Evolutionary conservation across 1,139 yeast species (phyloP).

Genomic region (Candida glucosophila): DNA sequence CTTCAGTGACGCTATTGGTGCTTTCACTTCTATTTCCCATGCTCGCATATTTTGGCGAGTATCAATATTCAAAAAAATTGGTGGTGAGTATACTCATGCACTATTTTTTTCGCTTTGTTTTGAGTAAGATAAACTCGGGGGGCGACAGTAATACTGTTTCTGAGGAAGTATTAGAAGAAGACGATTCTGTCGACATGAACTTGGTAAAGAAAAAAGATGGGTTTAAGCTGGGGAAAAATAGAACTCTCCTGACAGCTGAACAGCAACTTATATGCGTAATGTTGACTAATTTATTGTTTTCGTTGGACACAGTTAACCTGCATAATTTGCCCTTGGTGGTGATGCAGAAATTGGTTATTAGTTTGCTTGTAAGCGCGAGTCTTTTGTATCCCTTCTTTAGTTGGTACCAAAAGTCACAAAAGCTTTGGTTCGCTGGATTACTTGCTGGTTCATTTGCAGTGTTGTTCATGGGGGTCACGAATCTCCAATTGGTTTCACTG

Average conservation of each 20-base stretch:
- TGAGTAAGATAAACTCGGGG: constrained; percentile 24
- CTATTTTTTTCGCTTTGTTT: no score
- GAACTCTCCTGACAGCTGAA: constrained; percentile 27
- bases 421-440: constrained; percentile 4
- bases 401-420: constrained; percentile 5
- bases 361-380: constrained; percentile 13
- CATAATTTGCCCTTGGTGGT: constrained; percentile 19
- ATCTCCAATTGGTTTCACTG: constrained; percentile 18
- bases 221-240: constrained; percentile 8
- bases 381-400: constrained; percentile 15
- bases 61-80: no score
- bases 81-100: no score
- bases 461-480: constrained; percentile 19
- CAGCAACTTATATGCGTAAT: constrained; percentile 25
- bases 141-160: constrained; percentile 9
- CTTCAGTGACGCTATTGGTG: no score
- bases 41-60: no score
- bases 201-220: no score
- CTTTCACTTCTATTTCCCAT: no score
- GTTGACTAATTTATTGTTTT: constrained; percentile 24
- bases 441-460: constrained; percentile 10
- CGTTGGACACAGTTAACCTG: constrained; percentile 9
- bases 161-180: constrained; percentile 4
- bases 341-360: constrained; percentile 24
- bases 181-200: no score